Conservation (phyloP, 2,329 filamentous ascomycete species). For the Aspergillus costaricaensis region DNA sequence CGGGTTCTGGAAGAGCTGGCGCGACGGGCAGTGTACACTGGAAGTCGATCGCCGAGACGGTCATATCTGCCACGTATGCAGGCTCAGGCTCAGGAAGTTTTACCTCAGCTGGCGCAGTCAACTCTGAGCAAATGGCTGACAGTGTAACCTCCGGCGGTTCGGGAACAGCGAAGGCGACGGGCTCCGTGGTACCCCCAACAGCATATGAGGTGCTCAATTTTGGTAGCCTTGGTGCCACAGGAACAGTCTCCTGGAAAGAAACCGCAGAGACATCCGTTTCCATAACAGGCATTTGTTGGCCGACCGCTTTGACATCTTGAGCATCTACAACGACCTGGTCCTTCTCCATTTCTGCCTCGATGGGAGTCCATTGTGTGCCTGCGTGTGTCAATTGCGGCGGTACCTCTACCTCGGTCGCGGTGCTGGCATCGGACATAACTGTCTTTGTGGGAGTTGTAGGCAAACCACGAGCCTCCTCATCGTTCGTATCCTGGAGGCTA, state of each 20-base stretch:
- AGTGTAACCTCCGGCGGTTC: constrained; percentile 28
- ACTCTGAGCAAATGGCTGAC: constrained; percentile 38
- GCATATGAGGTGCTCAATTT: constrained; percentile 38
- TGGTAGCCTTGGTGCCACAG: constrained; percentile 45
- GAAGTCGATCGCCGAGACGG: constrained; percentile 21
- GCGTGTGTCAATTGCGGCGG: constrained; percentile 38
- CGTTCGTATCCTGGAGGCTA: constrained; percentile 23
- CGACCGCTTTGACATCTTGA: constrained; percentile 18
- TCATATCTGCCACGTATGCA: constrained; percentile 23
- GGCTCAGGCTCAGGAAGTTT: constrained; percentile 26
- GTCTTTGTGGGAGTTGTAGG: constrained; percentile 25
- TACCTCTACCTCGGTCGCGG: constrained; percentile 19
- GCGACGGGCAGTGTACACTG: constrained; percentile 26
- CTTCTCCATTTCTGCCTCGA: constrained; percentile 24
- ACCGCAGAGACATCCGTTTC: constrained; percentile 37
- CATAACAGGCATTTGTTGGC: constrained; percentile 20
- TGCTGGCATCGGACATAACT: constrained; percentile 20
- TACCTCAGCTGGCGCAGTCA: constrained; percentile 24
- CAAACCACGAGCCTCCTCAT: constrained; percentile 20
- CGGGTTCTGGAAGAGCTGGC: constrained; percentile 24
- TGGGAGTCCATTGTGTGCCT: constrained; percentile 47
- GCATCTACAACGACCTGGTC: constrained; percentile 34
- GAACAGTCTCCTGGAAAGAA: constrained; percentile 37
- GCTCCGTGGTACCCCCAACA: constrained; percentile 32
- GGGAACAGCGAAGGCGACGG: constrained; percentile 23